Base-by-base conservation (phyloP, 1,139 yeast species). In the Meyerozyma elateridarum region DNA sequence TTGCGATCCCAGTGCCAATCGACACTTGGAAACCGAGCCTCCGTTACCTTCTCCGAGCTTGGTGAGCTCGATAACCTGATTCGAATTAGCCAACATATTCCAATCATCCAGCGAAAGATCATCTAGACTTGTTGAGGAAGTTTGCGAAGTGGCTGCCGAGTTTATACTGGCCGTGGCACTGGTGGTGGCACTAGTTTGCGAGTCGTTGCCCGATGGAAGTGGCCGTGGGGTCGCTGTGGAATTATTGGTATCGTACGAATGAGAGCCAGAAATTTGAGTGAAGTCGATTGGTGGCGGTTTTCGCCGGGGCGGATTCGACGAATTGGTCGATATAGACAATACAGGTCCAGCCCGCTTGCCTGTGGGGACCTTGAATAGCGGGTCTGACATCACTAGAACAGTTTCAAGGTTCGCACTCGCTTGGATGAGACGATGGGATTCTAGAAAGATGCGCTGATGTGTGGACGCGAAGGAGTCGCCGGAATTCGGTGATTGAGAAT, bases 31-130 rank as follows among this genome's bases (percentile, higher is more conserved):
- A 8, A 91, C 98, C 13, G 87, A 72, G 1, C 98, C 98, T 8
- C 96, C 95, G 28, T 85, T 83, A 11, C 98, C 98, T 61, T 91
- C 97, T 12, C 98, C 98, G 12, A 91, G 58, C 25, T 76, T 69
- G 20, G 79, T 78, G 25, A 88, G 46, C 33, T 80, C 83, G 5
- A 70, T 61, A 29, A 85, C 82, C 24, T 71, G 70, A 27, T 73
- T 74, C 20, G 66, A 60, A 37, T 75, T 67, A 18, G 85, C 83
- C 4, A 81, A 64, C 8, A 56, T 48, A 41, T 76, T 73, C 96
- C 97, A 89, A 37, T 82, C 89, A 15, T 76, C 79, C 28, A 85
- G 89, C 19, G 80, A 79, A 34, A 89, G 56, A 22, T 76, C 74
- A 30, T 75, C 75, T 22, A 79, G 67, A 8, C 8, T 19, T 7